Evolutionary conservation across 1,284 basidiomycete species (phyloP), one percentile per base, ranked within the genome.

Genomic region (Rhodotorula sp.): DNA sequence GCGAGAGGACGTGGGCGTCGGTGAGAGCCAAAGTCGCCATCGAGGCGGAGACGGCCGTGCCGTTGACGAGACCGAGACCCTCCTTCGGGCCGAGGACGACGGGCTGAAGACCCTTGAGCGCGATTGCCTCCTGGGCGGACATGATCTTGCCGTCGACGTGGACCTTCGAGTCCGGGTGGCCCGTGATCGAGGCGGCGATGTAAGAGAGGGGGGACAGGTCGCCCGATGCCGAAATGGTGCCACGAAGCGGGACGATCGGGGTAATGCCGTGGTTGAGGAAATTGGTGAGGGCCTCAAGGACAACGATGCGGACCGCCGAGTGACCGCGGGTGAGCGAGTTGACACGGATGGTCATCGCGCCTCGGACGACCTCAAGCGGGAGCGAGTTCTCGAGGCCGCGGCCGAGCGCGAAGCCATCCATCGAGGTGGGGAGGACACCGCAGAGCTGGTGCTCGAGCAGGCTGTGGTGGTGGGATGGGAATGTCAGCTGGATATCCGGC

Each of bases 311-410:
- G 15, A 94, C 89, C 60, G 90, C 92, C 49, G 90, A 92, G 82
- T 94, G 92, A 0, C 91, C 92, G n/a, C 80, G 63, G 1, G 52
- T 51, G 29, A 34, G n/a, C 16, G 21, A 49, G 83, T 93, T 94
- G 84, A 91, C 89, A 76, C 92, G 89, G 73, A 95, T 86, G 15
- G 92, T 83, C 76, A 94, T 92, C 1, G 92, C 91, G 21, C 90
- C 92, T 63, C 91, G 88, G n/a, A 92, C 91, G 90, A 92, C 93
- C 12, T 91, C 84, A 74, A 91, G 89, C n/a, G 92, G 92, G 90
- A 93, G 92, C 72, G 85, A 87, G 62, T 77, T 77, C 60, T 72
- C 73, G 61, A 78, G 71, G 4, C 74, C 74, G 2, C 75, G 70
- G 3, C 72, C 73, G 48, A 76, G 62, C 88, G 76, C 90, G 88